Base-by-base conservation (phyloP, 371 early-diverging fungal genomes). In the Rhizopus delemar region DNA sequence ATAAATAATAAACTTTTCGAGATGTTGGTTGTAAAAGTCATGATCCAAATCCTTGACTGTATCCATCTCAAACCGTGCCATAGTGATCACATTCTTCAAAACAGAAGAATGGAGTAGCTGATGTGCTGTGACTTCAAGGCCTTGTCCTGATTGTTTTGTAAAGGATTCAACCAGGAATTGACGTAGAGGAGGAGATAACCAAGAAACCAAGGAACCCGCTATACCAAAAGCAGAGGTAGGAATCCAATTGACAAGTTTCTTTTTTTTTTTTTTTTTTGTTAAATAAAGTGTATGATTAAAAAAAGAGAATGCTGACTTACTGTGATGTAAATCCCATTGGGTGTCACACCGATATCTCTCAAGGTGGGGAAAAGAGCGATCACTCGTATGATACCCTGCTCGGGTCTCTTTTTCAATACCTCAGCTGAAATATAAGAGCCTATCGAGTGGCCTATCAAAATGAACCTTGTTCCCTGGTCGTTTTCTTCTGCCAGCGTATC, bases 281-380 rank as follows among this genome's bases (percentile, higher is more conserved):
- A 22, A 22, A 22, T 22, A 22, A 22, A 22, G 2, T 22, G 22
- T 22, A 22, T 22, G 22, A 22, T 2, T 22, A 22, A 22, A 2
- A 22, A 22, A 22, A 22, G 22, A 22, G 22, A 22, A 2, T 22
- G 22, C 22, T 22, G 22, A 57, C 66, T 59, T 75, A 86, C 83
- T 55, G 74, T 65, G 46, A 92, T 69, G 38, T 82, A 69, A 6
- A 77, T 74, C 4, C 93, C 95, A 31, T 89, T 86, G 4, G 93
- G 92, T 12, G 92, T 89, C 6, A 80, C 68, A 0, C 85, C 86
- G 57, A 94, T 91, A 28, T 86, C 74, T 41, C 86, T 85, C 3
- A 94, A 63, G 0, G 92, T 87, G 8, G 95, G 95, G 61, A 93
- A 93, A 53, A 94, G 70, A 1, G 79, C 79, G 53, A 91, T 79